A percentile compares a stretch with the other conserved stretches of the same genome.
Conservation (phyloP, 2,329 filamentous ascomycete species). For the Nemania diffusa region DNA sequence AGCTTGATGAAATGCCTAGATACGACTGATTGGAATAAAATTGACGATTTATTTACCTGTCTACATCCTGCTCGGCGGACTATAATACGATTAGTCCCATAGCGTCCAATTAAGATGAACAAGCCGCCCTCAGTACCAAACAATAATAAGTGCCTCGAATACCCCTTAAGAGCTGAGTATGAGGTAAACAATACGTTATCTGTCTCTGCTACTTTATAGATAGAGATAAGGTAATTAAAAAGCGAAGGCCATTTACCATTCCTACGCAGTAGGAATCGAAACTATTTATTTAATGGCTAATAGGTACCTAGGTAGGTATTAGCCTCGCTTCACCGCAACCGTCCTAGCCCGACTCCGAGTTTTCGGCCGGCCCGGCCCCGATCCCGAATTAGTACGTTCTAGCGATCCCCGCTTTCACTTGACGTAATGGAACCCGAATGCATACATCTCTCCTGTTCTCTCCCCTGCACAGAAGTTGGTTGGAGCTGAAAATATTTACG, state of each 20-base stretch:
- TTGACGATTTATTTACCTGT: not conserved
- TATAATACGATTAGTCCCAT: not conserved
- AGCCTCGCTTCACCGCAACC: no score
- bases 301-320: no score
- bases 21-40: not conserved
- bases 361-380: conserved; percentile 10
- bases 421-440: conserved; percentile 4
- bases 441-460: not conserved
- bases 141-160: not conserved
- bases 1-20: not conserved
- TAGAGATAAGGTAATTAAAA: no score
- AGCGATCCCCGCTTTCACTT: conserved; percentile 4
- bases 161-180: not conserved
- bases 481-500: not conserved
- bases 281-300: no score
- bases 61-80: not conserved
- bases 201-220: not conserved
- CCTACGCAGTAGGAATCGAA: no score
- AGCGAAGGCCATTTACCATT: no score
- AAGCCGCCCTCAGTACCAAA: no score
- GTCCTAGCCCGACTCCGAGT: conserved; percentile 2
- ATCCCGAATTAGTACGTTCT: not conserved
- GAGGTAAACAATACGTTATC: not conserved
- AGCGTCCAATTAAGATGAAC: not conserved
- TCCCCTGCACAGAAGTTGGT: not conserved